Conservation (phyloP, 1,284 basidiomycete genomes). For the Vanrija pseudolonga region DNA sequence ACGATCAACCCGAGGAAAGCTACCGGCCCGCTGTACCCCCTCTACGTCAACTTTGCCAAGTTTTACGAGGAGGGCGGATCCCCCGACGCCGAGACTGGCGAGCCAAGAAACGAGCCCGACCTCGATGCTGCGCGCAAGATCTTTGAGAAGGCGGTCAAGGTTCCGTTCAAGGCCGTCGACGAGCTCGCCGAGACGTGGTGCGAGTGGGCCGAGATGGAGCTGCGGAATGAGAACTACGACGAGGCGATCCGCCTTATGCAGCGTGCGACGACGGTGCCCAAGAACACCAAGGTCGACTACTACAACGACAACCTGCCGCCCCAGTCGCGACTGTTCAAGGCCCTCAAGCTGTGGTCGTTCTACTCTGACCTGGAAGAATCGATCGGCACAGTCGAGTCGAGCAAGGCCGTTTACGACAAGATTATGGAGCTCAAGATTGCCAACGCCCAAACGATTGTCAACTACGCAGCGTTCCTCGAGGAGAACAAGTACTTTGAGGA, state of each 20-base stretch:
- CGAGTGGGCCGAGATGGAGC: slow-evolving; percentile 98
- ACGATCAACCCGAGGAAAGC: slow-evolving; percentile 87
- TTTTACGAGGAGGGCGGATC: slow-evolving; percentile 96
- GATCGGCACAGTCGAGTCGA: slow-evolving; percentile 84
- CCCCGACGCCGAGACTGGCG: slow-evolving; percentile 53
- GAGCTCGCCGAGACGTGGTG: slow-evolving; percentile 99
- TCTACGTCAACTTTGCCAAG: slow-evolving; percentile 94
- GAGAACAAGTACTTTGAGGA: slow-evolving; percentile 99
- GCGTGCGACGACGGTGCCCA: slow-evolving; percentile 84
- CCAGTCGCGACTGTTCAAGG: slow-evolving; percentile 92
- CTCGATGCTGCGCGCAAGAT: slow-evolving; percentile 84
- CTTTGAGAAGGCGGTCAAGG: slow-evolving; percentile 83
- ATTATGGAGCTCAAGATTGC: slow-evolving; percentile 96
- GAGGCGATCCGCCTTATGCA: slow-evolving; percentile 94
- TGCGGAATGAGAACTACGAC: slow-evolving; percentile 95
- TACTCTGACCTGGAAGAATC: slow-evolving; percentile 97
- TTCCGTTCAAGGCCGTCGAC: slow-evolving; percentile 92
- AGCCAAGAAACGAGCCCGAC: slow-evolving; percentile 66
- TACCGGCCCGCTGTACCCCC: slow-evolving; percentile 81
- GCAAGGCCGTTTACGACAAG: slow-evolving; percentile 93
- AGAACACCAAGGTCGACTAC: slow-evolving; percentile 85
- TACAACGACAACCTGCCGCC: slow-evolving; percentile 88
- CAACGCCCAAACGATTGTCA: slow-evolving; percentile 96
- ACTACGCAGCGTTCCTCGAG: slow-evolving; percentile 94
- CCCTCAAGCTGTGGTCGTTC: slow-evolving; percentile 97